Conservation (phyloP, 2,329 filamentous ascomycete genomes). For the Pyrenophora graminea region DNA sequence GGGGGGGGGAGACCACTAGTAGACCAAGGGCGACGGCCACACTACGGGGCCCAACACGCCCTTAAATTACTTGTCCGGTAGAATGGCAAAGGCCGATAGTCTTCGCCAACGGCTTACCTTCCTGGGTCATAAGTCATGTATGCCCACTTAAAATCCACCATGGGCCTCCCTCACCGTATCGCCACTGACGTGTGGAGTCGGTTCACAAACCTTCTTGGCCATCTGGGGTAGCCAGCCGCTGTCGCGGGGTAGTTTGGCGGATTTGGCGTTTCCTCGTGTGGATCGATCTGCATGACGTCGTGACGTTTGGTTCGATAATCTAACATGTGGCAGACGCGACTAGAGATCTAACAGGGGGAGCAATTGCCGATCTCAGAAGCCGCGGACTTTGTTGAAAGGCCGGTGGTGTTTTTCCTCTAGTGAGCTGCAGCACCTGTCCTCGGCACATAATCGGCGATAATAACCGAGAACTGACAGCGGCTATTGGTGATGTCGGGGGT, state of each 20-base stretch:
- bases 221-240: conserved; percentile 21
- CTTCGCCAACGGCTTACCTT: conserved; percentile 11
- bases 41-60: conserved; percentile 3
- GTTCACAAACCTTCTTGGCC: conserved; percentile 1
- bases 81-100: conserved; percentile 14
- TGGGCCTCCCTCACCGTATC: conserved; percentile 1
- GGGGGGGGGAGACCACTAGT: not conserved
- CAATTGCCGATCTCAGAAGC: conserved; percentile 16
- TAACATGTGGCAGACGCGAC: not conserved
- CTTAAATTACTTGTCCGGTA: conserved; percentile 18
- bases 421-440: not conserved
- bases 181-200: conserved; percentile 11
- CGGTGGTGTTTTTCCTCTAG: not conserved
- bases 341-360: conserved; percentile 1
- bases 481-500: too few relatives aligned
- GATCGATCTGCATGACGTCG: conserved; percentile 13
- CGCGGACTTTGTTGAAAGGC: conserved; percentile 4
- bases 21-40: conserved; percentile 1
- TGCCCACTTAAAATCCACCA: conserved; percentile 2
- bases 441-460: not conserved
- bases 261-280: conserved; percentile 11
- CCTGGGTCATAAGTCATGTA: conserved; percentile 6
- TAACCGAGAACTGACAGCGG: too few relatives aligned
- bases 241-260: conserved; percentile 27
- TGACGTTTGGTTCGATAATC: conserved; percentile 15